Base-by-base conservation (phyloP, 345 rosid species). In the Barbarea vulgaris region DNA sequence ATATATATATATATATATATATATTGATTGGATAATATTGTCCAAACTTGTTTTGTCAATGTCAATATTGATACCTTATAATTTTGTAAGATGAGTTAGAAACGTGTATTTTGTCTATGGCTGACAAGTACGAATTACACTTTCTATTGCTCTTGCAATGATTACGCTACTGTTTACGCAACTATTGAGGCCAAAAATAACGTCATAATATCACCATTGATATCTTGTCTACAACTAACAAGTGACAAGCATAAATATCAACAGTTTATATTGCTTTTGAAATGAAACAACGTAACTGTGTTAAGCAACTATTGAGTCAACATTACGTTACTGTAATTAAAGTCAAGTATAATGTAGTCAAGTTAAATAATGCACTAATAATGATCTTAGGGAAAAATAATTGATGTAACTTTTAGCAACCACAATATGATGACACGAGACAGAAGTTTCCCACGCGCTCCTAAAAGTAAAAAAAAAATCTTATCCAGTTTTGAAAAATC, bases 401-500 rank as follows among this genome's bases (percentile, higher is more conserved):
- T 70, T 47, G 34, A 33, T 70, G 48, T 2, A 42, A 14, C 9
- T 42, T 14, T 27, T 27, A 9, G 10, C 28, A 41, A 73, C 70
- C 55, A 73, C 55, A 63, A 0, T 17, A 41, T 39, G 18, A 30
- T 64, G 77, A 52, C 77, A 73, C 63, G 54, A 19, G 34, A 25
- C 70, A 54, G 9, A 73, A 41, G 3, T 25, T n/a, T 54, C 15
- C 48, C 64, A 73, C 77, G 70, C 70, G 70, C 70, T 60, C 52
- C 4, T 10, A n/a, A n/a, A 53, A 50, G 30, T 13, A 9, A 1
- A 10, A 9, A 1, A 10, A 19, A 54, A 28, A 19, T 10, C 50
- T 15, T 2, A 19, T 48, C 30, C 44, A 21, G 6, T 42, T 42
- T 22, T 11, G 0, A 10, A 15, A 62, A 37, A 11, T 9, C 22